Evolutionary conservation across 495 filamentous ascomycete genomes (phyloP).

Genomic region (Paragyromitra xinjiangensis): DNA sequence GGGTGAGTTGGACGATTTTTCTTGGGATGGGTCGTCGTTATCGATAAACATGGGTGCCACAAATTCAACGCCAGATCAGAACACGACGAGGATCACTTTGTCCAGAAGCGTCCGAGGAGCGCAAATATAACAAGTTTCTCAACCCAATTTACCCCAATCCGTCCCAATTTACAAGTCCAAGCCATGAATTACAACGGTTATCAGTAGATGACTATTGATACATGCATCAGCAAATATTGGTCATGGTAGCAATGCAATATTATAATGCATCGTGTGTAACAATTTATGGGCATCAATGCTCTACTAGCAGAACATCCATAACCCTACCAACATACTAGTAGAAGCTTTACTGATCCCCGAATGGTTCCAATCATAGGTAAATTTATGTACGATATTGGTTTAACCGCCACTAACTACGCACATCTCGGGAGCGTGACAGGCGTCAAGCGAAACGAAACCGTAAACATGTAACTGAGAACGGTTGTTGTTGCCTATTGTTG

Average conservation of each 20-base stretch:
- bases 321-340: background rate
- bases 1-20: background rate
- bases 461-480: background rate
- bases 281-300: background rate
- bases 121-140: background rate
- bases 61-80: background rate
- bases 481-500: background rate
- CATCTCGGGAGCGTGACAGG: conserved; percentile 3
- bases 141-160: background rate
- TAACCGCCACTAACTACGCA: background rate
- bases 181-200: background rate
- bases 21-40: background rate
- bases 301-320: background rate
- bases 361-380: no score
- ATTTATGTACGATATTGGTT: no score
- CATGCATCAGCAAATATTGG: background rate
- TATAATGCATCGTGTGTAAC: background rate
- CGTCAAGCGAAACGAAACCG: background rate
- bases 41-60: background rate
- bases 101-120: background rate
- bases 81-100: background rate
- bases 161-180: background rate
- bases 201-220: background rate
- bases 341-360: background rate
- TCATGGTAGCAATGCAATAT: background rate